Evolutionary conservation across 805 yeast genomes (phyloP).

Genomic region (Pichia thaimueangensis): DNA sequence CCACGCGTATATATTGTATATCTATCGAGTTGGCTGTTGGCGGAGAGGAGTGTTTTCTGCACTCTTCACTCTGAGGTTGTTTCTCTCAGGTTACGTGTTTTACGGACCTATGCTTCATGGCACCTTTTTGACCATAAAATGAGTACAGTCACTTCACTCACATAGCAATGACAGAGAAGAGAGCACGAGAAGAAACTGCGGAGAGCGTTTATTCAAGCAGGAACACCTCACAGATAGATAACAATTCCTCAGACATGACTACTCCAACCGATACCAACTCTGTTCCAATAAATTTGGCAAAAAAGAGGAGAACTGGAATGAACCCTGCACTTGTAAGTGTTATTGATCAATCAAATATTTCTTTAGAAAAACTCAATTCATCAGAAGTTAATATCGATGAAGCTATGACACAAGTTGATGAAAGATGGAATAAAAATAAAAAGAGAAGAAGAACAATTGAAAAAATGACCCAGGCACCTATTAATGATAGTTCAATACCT

Average conservation of each 20-base stretch:
- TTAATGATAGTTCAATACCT: constrained; percentile 2
- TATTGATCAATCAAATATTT: background rate
- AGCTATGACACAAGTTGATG: constrained; percentile 27
- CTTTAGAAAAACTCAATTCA: background rate
- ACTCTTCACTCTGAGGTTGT: too few relatives aligned
- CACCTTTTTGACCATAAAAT: too few relatives aligned
- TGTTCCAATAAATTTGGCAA: background rate
- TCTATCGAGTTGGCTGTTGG: too few relatives aligned
- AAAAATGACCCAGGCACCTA: constrained; percentile 22
- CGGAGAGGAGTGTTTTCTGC: too few relatives aligned
- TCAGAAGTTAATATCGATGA: constrained; percentile 22
- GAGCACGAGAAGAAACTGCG: background rate
- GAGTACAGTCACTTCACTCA: too few relatives aligned
- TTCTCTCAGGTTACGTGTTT: too few relatives aligned
- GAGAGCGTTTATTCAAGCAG: background rate
- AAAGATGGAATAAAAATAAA: constrained; percentile 12
- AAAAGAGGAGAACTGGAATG: background rate
- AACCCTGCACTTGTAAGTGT: background rate
- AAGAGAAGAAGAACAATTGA: constrained; percentile 11
- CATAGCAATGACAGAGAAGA: background rate
- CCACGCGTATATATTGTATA: too few relatives aligned
- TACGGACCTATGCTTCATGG: too few relatives aligned
- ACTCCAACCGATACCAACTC: background rate
- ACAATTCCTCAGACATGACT: background rate
- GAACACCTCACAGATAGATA: background rate